Conservation (phyloP, 2,329 filamentous ascomycete genomes). For the Scleromitrula shiraiana region DNA sequence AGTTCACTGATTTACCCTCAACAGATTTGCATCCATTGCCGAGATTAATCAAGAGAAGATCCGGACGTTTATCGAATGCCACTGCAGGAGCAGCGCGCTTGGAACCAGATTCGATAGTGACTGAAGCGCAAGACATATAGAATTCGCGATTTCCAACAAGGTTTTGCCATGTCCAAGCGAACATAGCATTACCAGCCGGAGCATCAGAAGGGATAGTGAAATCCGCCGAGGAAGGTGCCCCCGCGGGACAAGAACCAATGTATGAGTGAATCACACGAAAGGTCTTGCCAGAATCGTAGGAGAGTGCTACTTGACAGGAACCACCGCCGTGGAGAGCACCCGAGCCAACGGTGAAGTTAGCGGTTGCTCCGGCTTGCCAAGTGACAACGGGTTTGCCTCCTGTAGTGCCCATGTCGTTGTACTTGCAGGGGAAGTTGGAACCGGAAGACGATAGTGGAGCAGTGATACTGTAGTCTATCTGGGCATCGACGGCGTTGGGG, state of each 20-base stretch:
- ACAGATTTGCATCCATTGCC: slow-evolving; percentile 41
- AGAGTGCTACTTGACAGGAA: slow-evolving; percentile 52
- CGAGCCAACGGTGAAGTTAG: slow-evolving; percentile 43
- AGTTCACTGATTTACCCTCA: slow-evolving; percentile 40
- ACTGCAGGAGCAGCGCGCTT: slow-evolving; percentile 14
- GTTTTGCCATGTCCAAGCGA: slow-evolving; percentile 50
- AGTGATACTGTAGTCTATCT: slow-evolving; percentile 14
- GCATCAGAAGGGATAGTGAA: slow-evolving; percentile 8
- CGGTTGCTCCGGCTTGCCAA: slow-evolving; percentile 42
- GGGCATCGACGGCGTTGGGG: not conserved
- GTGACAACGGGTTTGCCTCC: slow-evolving; percentile 29
- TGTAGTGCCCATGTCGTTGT: slow-evolving; percentile 27
- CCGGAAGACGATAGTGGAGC: slow-evolving; percentile 6
- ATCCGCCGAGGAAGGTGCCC: not conserved
- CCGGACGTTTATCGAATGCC: slow-evolving; percentile 41
- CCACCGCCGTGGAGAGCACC: slow-evolving; percentile 45
- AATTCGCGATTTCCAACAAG: slow-evolving; percentile 53
- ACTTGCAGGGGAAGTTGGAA: slow-evolving; percentile 19
- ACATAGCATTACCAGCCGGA: slow-evolving; percentile 18
- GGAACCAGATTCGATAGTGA: slow-evolving; percentile 36
- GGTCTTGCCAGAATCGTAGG: slow-evolving; percentile 47
- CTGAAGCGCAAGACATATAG: slow-evolving; percentile 59
- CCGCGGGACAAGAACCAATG: slow-evolving; percentile 4
- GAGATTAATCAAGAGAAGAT: slow-evolving; percentile 52
- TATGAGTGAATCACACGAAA: slow-evolving; percentile 53